phyloP scores from a whole-genome alignment of 805 yeast genomes.

The Candida awuae region DNA sequence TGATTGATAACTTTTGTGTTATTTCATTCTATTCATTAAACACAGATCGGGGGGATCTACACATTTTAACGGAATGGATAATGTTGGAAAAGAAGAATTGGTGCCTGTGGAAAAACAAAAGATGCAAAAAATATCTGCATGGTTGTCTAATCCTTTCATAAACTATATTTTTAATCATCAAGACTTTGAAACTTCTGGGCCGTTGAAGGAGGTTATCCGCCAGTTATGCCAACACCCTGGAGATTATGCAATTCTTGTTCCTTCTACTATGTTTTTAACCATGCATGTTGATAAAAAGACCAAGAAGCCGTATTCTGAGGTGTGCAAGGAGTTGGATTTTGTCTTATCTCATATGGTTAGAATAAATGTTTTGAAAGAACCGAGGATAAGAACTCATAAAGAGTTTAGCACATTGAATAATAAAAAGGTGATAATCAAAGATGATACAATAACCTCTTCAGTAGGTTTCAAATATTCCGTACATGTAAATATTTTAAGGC shows the following conservation, averaged over 20 bases:
- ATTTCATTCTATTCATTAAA: too few relatives aligned
- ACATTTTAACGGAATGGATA: too few relatives aligned
- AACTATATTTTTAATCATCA: constrained; percentile 64
- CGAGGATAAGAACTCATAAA: constrained; percentile 11
- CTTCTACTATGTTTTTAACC: constrained; percentile 43
- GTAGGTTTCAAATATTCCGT: constrained; percentile 48
- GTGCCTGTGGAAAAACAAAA: too few relatives aligned
- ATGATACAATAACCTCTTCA: constrained; percentile 46
- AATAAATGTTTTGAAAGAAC: constrained; percentile 20
- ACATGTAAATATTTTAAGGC: constrained; percentile 35
- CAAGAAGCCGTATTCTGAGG: constrained; percentile 36
- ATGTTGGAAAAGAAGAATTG: too few relatives aligned
- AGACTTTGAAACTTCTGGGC: constrained; percentile 36
- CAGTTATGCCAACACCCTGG: constrained; percentile 37
- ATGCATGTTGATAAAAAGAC: constrained; percentile 33
- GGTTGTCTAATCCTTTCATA: constrained; percentile 51
- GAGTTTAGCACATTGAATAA: constrained; percentile 44
- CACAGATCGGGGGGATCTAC: too few relatives aligned
- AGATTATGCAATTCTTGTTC: constrained; percentile 56
- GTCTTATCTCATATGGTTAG: constrained; percentile 53
- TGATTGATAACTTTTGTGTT: too few relatives aligned
- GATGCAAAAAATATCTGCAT: constrained; percentile 16
- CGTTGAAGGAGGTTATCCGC: constrained; percentile 37
- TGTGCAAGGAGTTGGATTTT: constrained; percentile 54
- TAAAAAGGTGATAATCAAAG: constrained; percentile 47